These are phyloP conservation scores for Isoetes taiwanensis DNA, from an alignment of 75 land plant species.

Conservation along the genomic window DNA sequence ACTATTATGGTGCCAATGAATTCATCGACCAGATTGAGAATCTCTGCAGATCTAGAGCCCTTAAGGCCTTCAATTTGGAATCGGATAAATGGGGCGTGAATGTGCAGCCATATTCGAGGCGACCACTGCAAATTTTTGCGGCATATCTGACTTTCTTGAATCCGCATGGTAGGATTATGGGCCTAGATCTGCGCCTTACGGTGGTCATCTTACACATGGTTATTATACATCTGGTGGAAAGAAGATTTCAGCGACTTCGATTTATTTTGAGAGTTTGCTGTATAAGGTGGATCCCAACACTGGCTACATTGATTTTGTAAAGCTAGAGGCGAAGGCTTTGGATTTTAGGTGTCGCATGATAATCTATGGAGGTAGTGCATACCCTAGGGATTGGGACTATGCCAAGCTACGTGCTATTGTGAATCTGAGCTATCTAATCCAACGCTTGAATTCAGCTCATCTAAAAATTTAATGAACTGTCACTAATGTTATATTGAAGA, in stretches of 20 bases:
- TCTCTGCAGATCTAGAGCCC: slow-evolving; percentile 53
- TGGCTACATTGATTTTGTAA: slow-evolving; percentile 64
- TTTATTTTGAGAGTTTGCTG: slow-evolving; percentile 80
- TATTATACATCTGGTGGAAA: slow-evolving; percentile 77
- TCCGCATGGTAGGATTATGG: slow-evolving; percentile 77
- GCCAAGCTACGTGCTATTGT: slow-evolving; percentile 40
- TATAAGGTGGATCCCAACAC: slow-evolving; percentile 58
- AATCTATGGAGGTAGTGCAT: slow-evolving; percentile 79
- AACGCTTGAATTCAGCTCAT: background rate
- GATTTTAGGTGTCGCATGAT: slow-evolving; percentile 72
- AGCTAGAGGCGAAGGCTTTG: slow-evolving; percentile 82
- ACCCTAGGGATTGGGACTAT: slow-evolving; percentile 87
- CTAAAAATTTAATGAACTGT: too few relatives aligned
- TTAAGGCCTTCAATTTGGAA: slow-evolving; percentile 46
- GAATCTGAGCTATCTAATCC: too few relatives aligned
- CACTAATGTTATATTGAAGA: too few relatives aligned
- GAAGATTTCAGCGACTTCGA: slow-evolving; percentile 86
- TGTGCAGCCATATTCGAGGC: slow-evolving; percentile 75
- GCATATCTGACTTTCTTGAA: slow-evolving; percentile 62
- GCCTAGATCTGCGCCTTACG: slow-evolving; percentile 57
- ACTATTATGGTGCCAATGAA: slow-evolving; percentile 76
- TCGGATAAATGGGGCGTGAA: slow-evolving; percentile 64
- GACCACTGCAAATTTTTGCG: slow-evolving; percentile 73
- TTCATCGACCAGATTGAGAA: slow-evolving; percentile 71
- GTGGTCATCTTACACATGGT: slow-evolving; percentile 74